Evolutionary conservation across 2,329 filamentous ascomycete species (phyloP), one percentile per base, ranked within the genome.

Genomic region (Trichoderma koningii): DNA sequence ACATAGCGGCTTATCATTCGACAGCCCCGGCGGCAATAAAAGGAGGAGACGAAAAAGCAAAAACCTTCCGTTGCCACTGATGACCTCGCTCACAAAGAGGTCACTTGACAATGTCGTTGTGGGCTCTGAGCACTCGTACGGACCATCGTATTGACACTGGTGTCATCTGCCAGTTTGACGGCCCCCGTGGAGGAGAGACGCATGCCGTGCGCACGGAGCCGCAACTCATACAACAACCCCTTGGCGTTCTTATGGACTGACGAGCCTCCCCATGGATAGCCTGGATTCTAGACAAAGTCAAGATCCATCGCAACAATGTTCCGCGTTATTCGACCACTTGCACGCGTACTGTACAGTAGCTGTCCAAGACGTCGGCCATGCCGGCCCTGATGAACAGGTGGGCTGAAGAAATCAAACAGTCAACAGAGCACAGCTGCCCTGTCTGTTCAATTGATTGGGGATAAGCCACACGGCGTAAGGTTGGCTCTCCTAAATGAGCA

Each of bases 331-430:
- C 34, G 34, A 62, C 19, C 21, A 7, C 34, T 41, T 42, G 42
- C 34, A 61, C 30, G 9, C 30, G 30, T 34, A 38, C 30, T 52
- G 30, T 34, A 34, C 30, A 23, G 57, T 44, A 61, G 51, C 34
- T 44, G 57, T 44, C n/a, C n/a, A 53, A 34, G 47, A 23, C 44
- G 23, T 64, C 63, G 53, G 63, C 28, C 55, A 63, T 63, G 50
- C 60, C 60, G 60, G 55, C 60, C 50, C 56, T 26, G 51, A 65
- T 42, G 64, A 65, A 65, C 56, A 51, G 44, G 56, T 28, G 64
- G 64, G 56, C 21, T 23, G 42, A 42, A 42, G 38, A 44, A 28
- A 42, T 26, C 41, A 38, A 23, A 17, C 50, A 52, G 42, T 50
- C 34, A 56, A 26, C 59, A 44, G 5, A 51, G 21, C n/a, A 21